Evolutionary conservation across 352 stramenopile genomes (phyloP).

Genomic region (Globisporangium nagaii): DNA sequence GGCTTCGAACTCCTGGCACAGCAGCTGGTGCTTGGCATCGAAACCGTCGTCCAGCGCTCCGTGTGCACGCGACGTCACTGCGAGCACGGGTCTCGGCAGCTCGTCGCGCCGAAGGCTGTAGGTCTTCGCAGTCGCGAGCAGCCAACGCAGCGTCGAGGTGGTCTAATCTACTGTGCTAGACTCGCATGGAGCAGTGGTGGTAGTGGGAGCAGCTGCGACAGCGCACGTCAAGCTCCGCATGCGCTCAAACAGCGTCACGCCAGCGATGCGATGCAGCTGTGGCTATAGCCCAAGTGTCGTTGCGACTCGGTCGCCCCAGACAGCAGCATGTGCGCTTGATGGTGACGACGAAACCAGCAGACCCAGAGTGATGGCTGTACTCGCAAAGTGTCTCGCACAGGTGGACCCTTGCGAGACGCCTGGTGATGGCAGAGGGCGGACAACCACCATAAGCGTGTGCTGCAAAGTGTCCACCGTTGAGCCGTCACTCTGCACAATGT

Average conservation of each 20-base stretch:
- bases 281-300: not conserved
- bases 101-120: not conserved
- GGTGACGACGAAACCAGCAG: no score
- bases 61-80: conserved; percentile 41
- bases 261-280: not conserved
- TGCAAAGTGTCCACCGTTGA: not conserved
- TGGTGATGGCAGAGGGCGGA: no score
- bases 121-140: not conserved
- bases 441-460: not conserved
- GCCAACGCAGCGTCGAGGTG: not conserved
- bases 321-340: no score
- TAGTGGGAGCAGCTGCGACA: not conserved
- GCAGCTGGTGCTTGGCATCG: conserved; percentile 26
- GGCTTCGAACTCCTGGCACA: conserved; percentile 23
- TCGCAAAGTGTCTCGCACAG: not conserved
- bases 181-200: no score
- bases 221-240: not conserved
- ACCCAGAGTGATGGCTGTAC: not conserved
- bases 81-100: not conserved
- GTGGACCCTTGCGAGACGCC: not conserved
- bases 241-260: not conserved
- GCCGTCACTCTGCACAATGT: not conserved
- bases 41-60: conserved; percentile 18
- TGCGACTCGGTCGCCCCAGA: not conserved
- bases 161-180: not conserved